Evolutionary conservation across 2,329 filamentous ascomycete genomes (phyloP).

Genomic region (Coniochaeta sp.): DNA sequence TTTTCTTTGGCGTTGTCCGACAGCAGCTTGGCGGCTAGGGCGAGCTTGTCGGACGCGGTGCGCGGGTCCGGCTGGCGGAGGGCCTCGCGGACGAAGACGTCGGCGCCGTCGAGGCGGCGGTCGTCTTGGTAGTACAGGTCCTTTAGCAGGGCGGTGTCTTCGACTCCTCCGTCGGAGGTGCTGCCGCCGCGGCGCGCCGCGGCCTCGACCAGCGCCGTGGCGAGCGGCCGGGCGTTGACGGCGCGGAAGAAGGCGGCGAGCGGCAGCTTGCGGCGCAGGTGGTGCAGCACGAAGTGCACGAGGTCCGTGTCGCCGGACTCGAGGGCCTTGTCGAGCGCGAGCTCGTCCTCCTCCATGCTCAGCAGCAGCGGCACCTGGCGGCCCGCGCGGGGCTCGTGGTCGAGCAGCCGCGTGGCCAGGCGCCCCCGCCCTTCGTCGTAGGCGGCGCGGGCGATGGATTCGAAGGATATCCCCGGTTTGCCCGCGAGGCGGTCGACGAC

Average conservation of each 20-base stretch:
- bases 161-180: slow-evolving; percentile 31
- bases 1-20: slow-evolving; percentile 72
- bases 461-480: slow-evolving; percentile 90
- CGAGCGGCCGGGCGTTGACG: slow-evolving; percentile 78
- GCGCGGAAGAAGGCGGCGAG: slow-evolving; percentile 87
- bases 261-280: slow-evolving; percentile 84
- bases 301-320: slow-evolving; percentile 93
- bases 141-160: slow-evolving; percentile 76
- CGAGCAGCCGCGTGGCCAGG: slow-evolving; percentile 85
- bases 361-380: slow-evolving; percentile 90
- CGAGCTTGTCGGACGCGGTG: slow-evolving; percentile 75
- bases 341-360: slow-evolving; percentile 91
- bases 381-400: slow-evolving; percentile 90
- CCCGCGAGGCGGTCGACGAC: slow-evolving; percentile 82
- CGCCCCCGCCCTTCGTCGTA: slow-evolving; percentile 87
- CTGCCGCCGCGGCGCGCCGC: slow-evolving; percentile 63
- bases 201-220: slow-evolving; percentile 83
- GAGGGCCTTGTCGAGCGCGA: slow-evolving; percentile 92
- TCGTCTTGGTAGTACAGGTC: slow-evolving; percentile 98
- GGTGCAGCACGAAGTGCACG: slow-evolving; percentile 79
- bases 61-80: slow-evolving; percentile 63
- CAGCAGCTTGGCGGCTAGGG: slow-evolving; percentile 76
- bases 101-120: slow-evolving; percentile 77
- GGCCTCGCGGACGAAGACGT: slow-evolving; percentile 80
- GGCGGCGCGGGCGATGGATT: slow-evolving; percentile 84